Evolutionary conservation across 768 basidiomycete genomes (phyloP), one percentile per base, ranked within the genome.

Genomic region (Mycena leptocephala): DNA sequence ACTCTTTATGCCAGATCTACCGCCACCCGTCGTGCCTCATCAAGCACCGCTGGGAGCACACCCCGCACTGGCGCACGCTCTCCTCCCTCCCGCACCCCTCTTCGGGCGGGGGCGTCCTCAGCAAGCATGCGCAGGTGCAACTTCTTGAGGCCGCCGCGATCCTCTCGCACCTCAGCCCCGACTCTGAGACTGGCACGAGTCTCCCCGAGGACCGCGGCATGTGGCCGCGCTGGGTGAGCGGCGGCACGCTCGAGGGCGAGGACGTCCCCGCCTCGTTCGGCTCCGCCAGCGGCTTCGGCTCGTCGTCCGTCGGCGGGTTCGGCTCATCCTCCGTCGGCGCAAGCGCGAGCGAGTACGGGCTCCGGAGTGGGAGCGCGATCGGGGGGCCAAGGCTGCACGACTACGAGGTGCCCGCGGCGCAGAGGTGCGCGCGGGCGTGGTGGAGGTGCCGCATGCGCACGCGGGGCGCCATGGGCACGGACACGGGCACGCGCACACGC

Each of bases 11-110:
- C 59, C 81, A 95, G 95, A 92, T 95, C 46, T 96, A 96, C 84
- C 93, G 95, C 66, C 97, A 99, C 85, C 97, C 97, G 3, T 96
- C 95, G 16, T 99, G 97, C 85, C 88, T 99, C 61, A 95, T 97
- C 85, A 99, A 99, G 85, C 98, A 99, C 82, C 95, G 98, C 39
- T 99, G 98, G 98, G 97, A 99, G 81, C 96, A 98, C 82, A 96
- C 95, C 39, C 95, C 96, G 24, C 97, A 98, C 81, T 99, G 98
- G 98, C 94, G 95, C 55, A 2, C 91, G 91, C 79, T 71, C 39
- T 51, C 63, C 14, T 78, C 67, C 32, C 79, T 66, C 65, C 76
- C 71, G 73, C 74, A 64, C 63, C 35, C 56, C 16, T 76, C 66
- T 73, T 37, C 37, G 14, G 75, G n/a, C 66, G 93, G 92, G 81